Percentiles rank a stretch among this genome's conserved stretches.
Conservation (phyloP, 2,329 filamentous ascomycete genomes). For the Aspergillus brunneoviolaceus region DNA sequence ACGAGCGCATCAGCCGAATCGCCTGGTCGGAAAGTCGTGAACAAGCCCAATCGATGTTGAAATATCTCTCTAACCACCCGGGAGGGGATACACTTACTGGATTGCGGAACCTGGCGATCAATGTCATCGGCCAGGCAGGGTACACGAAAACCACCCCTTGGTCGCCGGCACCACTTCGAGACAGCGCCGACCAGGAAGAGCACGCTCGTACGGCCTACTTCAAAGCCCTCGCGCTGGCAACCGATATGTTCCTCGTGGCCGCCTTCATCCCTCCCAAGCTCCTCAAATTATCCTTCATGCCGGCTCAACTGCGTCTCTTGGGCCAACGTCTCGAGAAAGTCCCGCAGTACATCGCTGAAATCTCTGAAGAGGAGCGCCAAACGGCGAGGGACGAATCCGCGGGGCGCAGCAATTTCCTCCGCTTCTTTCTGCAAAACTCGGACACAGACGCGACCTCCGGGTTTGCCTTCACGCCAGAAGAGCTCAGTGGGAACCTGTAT, state of each 20-base stretch:
- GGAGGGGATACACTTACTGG: conserved; percentile 28
- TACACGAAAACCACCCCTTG: conserved; percentile 30
- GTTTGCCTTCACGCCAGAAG: conserved; percentile 29
- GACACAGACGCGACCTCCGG: conserved; percentile 18
- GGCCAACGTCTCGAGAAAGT: too few relatives aligned
- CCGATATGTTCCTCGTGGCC: too few relatives aligned
- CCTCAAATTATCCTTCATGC: too few relatives aligned
- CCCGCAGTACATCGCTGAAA: conserved; percentile 20
- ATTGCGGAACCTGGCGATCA: conserved; percentile 38
- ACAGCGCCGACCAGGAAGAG: too few relatives aligned
- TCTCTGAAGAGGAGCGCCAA: conserved; percentile 8
- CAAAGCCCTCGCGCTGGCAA: too few relatives aligned
- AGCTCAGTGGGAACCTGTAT: conserved; percentile 49
- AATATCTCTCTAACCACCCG: conserved; percentile 26
- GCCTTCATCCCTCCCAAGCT: too few relatives aligned
- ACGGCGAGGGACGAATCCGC: background rate
- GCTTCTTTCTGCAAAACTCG: conserved; percentile 6
- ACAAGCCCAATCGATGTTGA: conserved; percentile 23
- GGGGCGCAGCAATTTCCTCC: conserved; percentile 6
- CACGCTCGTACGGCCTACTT: too few relatives aligned
- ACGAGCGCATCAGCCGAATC: conserved; percentile 13
- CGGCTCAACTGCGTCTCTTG: too few relatives aligned
- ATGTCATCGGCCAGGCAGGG: conserved; percentile 38
- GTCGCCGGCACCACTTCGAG: too few relatives aligned
- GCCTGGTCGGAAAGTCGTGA: too few relatives aligned